phyloP scores from a whole-genome alignment of 371 early-diverging fungal species.

The Syncephalis plumigaleata region DNA sequence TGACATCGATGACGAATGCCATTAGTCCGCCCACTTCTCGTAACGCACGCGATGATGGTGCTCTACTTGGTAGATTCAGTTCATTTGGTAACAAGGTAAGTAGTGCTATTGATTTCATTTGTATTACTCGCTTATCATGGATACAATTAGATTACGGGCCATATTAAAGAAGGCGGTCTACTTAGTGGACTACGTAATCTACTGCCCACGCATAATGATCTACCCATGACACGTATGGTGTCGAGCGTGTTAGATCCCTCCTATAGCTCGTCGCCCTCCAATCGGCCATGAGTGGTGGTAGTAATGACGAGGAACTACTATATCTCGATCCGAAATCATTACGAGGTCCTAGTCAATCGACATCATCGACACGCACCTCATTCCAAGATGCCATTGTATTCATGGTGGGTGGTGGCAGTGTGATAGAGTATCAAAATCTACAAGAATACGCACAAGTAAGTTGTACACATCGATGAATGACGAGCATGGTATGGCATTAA shows the following conservation, averaged over 20 bases:
- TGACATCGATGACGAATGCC: conserved; percentile 2
- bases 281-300: conserved; percentile 14
- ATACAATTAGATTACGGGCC: conserved; percentile 42
- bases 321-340: conserved; percentile 77
- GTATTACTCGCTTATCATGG: background rate
- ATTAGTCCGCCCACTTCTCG: conserved; percentile 24
- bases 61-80: conserved; percentile 48
- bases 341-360: conserved; percentile 13
- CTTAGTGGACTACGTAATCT: conserved; percentile 91
- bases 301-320: conserved; percentile 61
- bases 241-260: conserved; percentile 64
- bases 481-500: background rate
- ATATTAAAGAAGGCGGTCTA: conserved; percentile 61
- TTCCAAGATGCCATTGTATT: conserved; percentile 90
- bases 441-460: conserved; percentile 62
- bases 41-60: conserved; percentile 4
- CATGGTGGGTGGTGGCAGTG: conserved; percentile 93
- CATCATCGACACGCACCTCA: conserved; percentile 19
- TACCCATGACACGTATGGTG: conserved; percentile 69
- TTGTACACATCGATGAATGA: background rate
- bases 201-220: conserved; percentile 72
- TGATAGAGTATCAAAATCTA: conserved; percentile 89
- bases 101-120: background rate
- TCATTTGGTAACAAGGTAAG: conserved; percentile 70
- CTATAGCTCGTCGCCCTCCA: conserved; percentile 3